Conservation (phyloP, 352 stramenopile species). For the Phytophthora nicotianae region DNA sequence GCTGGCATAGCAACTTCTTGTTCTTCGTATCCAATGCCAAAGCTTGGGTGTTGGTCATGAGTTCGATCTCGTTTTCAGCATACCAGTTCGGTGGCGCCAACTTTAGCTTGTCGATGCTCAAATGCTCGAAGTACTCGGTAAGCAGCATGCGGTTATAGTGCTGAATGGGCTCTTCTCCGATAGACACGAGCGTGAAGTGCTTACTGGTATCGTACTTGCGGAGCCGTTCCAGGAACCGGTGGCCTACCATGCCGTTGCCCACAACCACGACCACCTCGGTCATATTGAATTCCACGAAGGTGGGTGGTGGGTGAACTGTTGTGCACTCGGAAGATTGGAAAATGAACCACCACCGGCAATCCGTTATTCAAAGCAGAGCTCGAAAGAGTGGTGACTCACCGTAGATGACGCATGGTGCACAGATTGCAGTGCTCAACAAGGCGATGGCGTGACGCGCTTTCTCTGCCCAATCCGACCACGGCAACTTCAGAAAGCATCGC, state of each 20-base stretch:
- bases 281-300: conserved; percentile 18
- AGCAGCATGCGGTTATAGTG: conserved; percentile 95
- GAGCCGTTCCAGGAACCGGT: conserved; percentile 88
- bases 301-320: not conserved
- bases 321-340: conserved; percentile 18
- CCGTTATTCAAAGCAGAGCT: conserved; percentile 11
- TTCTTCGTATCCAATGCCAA: conserved; percentile 72
- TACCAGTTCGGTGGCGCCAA: conserved; percentile 91
- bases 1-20: conserved; percentile 72
- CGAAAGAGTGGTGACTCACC: not conserved
- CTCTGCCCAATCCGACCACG: conserved; percentile 29
- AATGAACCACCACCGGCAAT: conserved; percentile 15
- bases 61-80: conserved; percentile 73
- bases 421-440: not conserved
- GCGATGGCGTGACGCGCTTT: conserved; percentile 30
- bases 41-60: conserved; percentile 80
- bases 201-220: conserved; percentile 61
- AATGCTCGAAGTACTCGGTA: conserved; percentile 93
- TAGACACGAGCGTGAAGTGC: conserved; percentile 84
- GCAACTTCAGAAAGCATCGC: conserved; percentile 19
- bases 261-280: conserved; percentile 85
- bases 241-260: conserved; percentile 92
- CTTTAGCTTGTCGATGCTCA: conserved; percentile 83
- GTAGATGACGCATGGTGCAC: conserved; percentile 1
- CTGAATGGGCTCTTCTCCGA: conserved; percentile 91